phyloP scores from a whole-genome alignment of 2,329 filamentous ascomycete genomes.

The Penicillium sp. region DNA sequence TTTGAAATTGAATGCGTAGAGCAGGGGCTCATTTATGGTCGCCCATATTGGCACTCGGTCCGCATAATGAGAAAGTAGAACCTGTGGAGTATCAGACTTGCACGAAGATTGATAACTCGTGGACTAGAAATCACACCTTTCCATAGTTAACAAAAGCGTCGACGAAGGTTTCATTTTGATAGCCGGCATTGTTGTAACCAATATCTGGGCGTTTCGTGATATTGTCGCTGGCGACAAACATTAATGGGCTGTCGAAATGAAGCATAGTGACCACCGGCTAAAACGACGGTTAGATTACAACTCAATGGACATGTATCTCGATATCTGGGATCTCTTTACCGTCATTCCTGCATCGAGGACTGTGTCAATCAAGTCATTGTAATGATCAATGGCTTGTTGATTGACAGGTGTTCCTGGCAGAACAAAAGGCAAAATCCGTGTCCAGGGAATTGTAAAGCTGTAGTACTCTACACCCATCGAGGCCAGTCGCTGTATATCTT shows the following conservation, averaged over 20 bases:
- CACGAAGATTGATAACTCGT: not conserved
- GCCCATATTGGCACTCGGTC: conserved; percentile 43
- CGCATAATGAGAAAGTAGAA: conserved; percentile 39
- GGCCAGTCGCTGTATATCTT: conserved; percentile 43
- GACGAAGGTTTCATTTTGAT: conserved; percentile 44
- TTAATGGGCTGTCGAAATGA: conserved; percentile 30
- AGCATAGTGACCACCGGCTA: conserved; percentile 45
- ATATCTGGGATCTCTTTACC: not conserved
- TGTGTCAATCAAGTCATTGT: conserved; percentile 49
- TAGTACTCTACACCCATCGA: conserved; percentile 41
- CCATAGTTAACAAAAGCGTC: conserved; percentile 39
- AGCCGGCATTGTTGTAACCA: conserved; percentile 28
- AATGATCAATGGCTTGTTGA: conserved; percentile 46
- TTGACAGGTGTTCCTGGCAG: conserved; percentile 46
- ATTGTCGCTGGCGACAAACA: conserved; percentile 23
- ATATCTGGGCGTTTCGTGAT: conserved; percentile 22
- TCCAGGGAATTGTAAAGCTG: conserved; percentile 50
- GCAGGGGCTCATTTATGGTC: conserved; percentile 42
- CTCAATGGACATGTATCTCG: not conserved
- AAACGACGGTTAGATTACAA: not conserved
- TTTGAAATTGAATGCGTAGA: conserved; percentile 46
- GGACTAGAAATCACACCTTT: conserved; percentile 10
- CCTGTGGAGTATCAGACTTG: not conserved
- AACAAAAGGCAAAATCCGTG: conserved; percentile 50
- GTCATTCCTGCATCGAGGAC: conserved; percentile 43